These are phyloP conservation scores for Kandelia obovata DNA, from an alignment of 345 rosid genomes.

Conservation along the genomic window DNA sequence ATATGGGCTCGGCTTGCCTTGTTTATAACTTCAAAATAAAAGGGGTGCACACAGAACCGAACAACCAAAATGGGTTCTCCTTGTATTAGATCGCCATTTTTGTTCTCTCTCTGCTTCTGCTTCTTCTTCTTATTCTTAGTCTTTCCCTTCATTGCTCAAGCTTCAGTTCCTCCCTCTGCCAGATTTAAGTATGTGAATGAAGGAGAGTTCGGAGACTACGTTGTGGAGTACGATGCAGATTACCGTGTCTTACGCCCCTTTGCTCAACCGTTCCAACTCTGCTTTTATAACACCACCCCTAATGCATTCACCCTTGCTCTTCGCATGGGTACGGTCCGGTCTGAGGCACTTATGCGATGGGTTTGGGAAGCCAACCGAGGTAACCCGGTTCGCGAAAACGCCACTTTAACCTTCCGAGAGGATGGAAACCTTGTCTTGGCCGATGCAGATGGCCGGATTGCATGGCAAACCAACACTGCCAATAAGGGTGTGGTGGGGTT, in stretches of 20 bases:
- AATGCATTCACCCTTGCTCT: constrained; percentile 54
- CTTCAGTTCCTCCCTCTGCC: constrained; percentile 36
- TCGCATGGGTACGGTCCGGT: constrained; percentile 37
- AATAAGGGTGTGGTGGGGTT: constrained; percentile 28
- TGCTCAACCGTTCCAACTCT: constrained; percentile 45
- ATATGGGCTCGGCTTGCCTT: constrained; percentile 13
- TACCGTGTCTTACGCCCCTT: constrained; percentile 25
- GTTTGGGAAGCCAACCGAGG: constrained; percentile 40
- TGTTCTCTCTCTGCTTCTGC: constrained; percentile 11
- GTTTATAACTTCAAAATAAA: constrained; percentile 9
- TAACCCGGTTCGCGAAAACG: constrained; percentile 26
- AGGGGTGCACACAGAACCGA: too few relatives aligned
- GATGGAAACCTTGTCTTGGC: constrained; percentile 38
- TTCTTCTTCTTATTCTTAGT: not conserved
- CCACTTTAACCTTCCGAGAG: constrained; percentile 25
- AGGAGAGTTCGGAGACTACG: constrained; percentile 33
- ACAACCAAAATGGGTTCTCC: not conserved
- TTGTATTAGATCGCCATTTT: not conserved
- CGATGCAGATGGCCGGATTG: constrained; percentile 24
- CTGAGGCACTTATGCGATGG: constrained; percentile 41
- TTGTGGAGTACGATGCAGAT: constrained; percentile 36
- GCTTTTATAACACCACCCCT: constrained; percentile 61
- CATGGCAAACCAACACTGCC: constrained; percentile 36
- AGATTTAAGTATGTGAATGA: constrained; percentile 37
- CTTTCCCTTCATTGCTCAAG: constrained; percentile 16